These are phyloP conservation scores for Alnus rubra DNA, from an alignment of 306 rosid genomes.

Conservation along the genomic window DNA sequence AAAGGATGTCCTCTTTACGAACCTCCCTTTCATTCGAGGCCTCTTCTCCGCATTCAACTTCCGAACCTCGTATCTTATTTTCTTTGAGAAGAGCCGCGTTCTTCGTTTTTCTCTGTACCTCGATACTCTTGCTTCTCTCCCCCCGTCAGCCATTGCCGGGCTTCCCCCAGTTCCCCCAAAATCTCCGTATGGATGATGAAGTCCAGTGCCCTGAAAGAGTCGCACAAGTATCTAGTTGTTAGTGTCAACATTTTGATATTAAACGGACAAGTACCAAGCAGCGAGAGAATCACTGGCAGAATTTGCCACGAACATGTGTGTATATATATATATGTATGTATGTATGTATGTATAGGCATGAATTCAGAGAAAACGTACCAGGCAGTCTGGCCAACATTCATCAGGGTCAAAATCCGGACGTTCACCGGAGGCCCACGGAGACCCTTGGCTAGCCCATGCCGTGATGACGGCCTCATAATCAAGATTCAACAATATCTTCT, in stretches of 20 bases:
- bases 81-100: slow-evolving; percentile 85
- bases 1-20: slow-evolving; percentile 72
- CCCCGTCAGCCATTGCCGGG: slow-evolving; percentile 50
- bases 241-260: background rate
- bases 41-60: slow-evolving; percentile 96
- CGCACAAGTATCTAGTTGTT: background rate
- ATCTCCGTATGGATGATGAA: slow-evolving; percentile 39
- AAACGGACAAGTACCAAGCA: too few relatives aligned
- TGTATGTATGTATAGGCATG: background rate
- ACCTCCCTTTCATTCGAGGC: slow-evolving; percentile 97
- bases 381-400: slow-evolving; percentile 50
- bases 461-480: slow-evolving; percentile 74
- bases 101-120: slow-evolving; percentile 88
- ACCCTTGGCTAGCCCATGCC: slow-evolving; percentile 71
- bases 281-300: too few relatives aligned
- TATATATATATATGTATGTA: background rate
- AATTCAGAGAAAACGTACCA: slow-evolving; percentile 42
- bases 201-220: slow-evolving; percentile 38
- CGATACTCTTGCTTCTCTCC: slow-evolving; percentile 87
- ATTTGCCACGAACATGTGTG: background rate
- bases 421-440: slow-evolving; percentile 72
- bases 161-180: slow-evolving; percentile 40
- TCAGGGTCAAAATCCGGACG: slow-evolving; percentile 61
- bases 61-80: slow-evolving; percentile 94
- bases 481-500: slow-evolving; percentile 58